Base-by-base conservation (phyloP, 768 basidiomycete species). In the Lepiota venenata region DNA sequence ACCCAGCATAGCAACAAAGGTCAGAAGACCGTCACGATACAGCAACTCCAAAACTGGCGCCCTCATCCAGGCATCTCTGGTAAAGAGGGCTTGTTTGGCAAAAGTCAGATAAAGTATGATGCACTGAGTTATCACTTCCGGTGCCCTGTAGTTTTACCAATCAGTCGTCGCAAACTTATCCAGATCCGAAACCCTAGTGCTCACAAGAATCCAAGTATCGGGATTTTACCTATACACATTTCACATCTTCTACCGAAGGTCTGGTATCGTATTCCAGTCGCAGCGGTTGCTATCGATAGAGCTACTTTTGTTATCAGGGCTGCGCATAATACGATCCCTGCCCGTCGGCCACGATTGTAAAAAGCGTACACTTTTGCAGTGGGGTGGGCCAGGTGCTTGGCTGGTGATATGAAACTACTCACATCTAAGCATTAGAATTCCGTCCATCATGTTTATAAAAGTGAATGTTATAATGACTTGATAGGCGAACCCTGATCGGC, bases 401-500 rank as follows among this genome's bases (percentile, higher is more conserved):
- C 2, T 32, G 9, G 6, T 32, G 32, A 32, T 2, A 11, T 11
- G 16, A 44, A n/a, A 22, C 3, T 14, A 32, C 52, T 7, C 21
- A 54, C 52, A 11, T 39, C 52, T 37, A 4, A 54, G 15, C 21
- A 46, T 46, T 20, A 53, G 52, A 21, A 52, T 32, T 14, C 29
- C 7, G 12, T 47, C 38, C 15, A 54, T 40, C 14, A 25, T 36
- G 37, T 57, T 56, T 22, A 63, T 38, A 18, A 61, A 41, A n/a
- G 41, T 35, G 41, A 47, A 63, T 21, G 55, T 55, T 16, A 52
- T 37, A 35, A 58, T 4, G 20, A 53, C 52, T 47, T 61, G 62
- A 41, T 59, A 63, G 8, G 43, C 18, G 2, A 60, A 48, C 56
- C 62, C 61, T 38, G 45, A 27, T n/a, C 46, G 43, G 56, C 60